phyloP scores from a whole-genome alignment of 2,329 filamentous ascomycete genomes.

The Grosmannia serpens region DNA sequence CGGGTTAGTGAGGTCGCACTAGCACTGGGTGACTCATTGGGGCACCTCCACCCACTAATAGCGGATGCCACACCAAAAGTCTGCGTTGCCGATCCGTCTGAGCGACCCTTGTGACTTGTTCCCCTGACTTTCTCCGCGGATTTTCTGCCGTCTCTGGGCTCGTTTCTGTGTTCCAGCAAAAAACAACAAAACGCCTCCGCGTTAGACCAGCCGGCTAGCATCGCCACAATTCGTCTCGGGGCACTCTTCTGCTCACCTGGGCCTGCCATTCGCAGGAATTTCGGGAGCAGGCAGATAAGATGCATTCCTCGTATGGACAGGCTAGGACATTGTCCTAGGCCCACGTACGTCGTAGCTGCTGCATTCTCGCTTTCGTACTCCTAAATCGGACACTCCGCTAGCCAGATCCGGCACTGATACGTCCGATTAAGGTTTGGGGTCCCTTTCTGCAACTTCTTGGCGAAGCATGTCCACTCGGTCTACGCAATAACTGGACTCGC shows the following conservation, averaged over 20 bases:
- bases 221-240: not conserved
- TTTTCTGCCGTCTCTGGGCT: too few relatives aligned
- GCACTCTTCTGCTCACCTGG: not conserved
- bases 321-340: not conserved
- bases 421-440: constrained; percentile 3
- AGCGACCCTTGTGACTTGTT: not conserved
- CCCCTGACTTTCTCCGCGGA: not conserved
- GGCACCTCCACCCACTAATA: not conserved
- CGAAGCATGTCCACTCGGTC: not conserved
- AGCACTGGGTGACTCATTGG: not conserved
- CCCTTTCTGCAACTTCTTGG: not conserved
- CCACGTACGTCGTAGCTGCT: too few relatives aligned
- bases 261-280: not conserved
- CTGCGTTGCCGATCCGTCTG: not conserved
- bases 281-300: too few relatives aligned
- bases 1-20: not conserved
- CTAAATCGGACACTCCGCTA: not conserved
- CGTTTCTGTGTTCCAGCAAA: too few relatives aligned
- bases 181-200: not conserved
- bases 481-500: not conserved
- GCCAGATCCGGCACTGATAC: not conserved
- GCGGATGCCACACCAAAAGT: not conserved
- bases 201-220: not conserved
- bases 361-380: not conserved
- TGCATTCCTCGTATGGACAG: not conserved